phyloP scores from a whole-genome alignment of 1,284 basidiomycete species.

The Heterobasidion irregulare region DNA sequence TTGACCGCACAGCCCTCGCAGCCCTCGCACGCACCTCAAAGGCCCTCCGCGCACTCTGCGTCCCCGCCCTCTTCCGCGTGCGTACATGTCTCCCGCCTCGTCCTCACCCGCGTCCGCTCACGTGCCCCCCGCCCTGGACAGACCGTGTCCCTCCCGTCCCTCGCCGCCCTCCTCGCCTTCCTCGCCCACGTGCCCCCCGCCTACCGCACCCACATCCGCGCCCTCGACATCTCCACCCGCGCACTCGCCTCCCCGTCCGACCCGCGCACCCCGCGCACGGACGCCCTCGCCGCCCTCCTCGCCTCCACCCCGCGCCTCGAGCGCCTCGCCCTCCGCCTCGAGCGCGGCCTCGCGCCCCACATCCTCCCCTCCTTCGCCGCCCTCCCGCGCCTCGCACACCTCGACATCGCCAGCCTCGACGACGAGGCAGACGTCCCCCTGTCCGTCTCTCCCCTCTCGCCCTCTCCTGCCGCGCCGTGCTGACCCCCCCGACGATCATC shows the following conservation, averaged over 20 bases:
- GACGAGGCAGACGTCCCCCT: slow-evolving; percentile 45
- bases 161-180: slow-evolving; percentile 40
- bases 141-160: slow-evolving; percentile 37
- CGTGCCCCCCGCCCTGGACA: slow-evolving; percentile 1
- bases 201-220: slow-evolving; percentile 46
- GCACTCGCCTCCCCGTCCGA: not conserved
- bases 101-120: not conserved
- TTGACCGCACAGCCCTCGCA: slow-evolving; percentile 33
- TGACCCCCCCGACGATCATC: slow-evolving; percentile 4
- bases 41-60: slow-evolving; percentile 40
- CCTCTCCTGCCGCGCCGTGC: slow-evolving; percentile 4
- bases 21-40: slow-evolving; percentile 35
- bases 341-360: slow-evolving; percentile 40
- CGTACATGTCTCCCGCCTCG: slow-evolving; percentile 11
- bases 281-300: slow-evolving; percentile 43
- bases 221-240: slow-evolving; percentile 45
- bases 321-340: slow-evolving; percentile 42
- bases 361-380: slow-evolving; percentile 45
- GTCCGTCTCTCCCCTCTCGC: slow-evolving; percentile 27
- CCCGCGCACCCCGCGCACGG: slow-evolving; percentile 22
- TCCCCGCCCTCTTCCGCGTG: slow-evolving; percentile 54
- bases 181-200: slow-evolving; percentile 43
- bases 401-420: slow-evolving; percentile 49
- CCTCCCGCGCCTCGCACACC: slow-evolving; percentile 32
- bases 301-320: slow-evolving; percentile 37